phyloP scores from a whole-genome alignment of 495 filamentous ascomycete genomes.

The Xylaria sp. region DNA sequence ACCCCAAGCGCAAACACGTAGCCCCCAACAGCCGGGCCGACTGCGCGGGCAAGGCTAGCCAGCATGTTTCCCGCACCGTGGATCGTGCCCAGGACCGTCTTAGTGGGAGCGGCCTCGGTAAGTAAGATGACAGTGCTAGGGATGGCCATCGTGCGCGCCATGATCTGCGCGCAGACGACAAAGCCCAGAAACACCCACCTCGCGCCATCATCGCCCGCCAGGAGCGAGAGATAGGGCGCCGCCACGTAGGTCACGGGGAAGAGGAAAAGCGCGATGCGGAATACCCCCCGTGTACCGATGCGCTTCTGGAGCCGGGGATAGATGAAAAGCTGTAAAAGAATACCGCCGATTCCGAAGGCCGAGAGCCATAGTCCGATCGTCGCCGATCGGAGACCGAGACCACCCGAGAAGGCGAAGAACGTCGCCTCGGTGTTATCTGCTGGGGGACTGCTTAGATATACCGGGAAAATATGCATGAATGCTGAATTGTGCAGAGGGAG shows the following conservation, averaged over 20 bases:
- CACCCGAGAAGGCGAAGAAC: constrained; percentile 73
- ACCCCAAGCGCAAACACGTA: constrained; percentile 70
- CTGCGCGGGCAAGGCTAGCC: constrained; percentile 62
- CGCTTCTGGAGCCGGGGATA: constrained; percentile 67
- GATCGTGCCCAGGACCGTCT: constrained; percentile 68
- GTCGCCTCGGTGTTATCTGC: constrained; percentile 54
- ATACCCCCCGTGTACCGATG: constrained; percentile 68
- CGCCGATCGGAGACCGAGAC: constrained; percentile 71
- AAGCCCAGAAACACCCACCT: constrained; percentile 62
- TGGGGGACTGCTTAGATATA: constrained; percentile 72
- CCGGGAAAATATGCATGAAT: constrained; percentile 76
- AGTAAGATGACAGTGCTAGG: constrained; percentile 73
- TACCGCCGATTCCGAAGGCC: constrained; percentile 71
- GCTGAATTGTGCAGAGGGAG: constrained; percentile 77
- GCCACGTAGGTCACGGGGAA: constrained; percentile 72
- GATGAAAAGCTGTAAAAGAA: constrained; percentile 72
- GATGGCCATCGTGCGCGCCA: constrained; percentile 74
- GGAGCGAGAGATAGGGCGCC: constrained; percentile 69
- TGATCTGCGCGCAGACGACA: constrained; percentile 71
- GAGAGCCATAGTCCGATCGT: constrained; percentile 74
- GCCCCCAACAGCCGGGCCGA: constrained; percentile 72
- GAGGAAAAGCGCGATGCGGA: constrained; percentile 63
- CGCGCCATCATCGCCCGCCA: constrained; percentile 51
- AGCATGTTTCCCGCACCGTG: constrained; percentile 74
- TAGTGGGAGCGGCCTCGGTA: constrained; percentile 70